Base-by-base conservation (phyloP, 257 asterid species). In the Dorcoceras hygrometricum region DNA sequence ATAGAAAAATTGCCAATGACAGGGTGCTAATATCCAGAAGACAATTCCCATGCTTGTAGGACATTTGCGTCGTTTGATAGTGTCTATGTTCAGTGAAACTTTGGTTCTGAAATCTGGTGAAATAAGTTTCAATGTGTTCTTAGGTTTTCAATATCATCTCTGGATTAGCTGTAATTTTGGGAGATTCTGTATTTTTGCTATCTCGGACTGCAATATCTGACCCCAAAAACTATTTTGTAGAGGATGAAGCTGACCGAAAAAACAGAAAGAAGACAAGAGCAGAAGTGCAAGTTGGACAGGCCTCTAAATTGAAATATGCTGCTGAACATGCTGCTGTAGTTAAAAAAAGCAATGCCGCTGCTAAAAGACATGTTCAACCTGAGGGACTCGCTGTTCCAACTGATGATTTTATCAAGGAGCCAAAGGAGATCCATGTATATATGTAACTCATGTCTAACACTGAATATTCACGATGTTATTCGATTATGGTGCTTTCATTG, bases 161-260 rank as follows among this genome's bases (percentile, higher is more conserved):
- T 54, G 36, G 6, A 22, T 18, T 50, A 36, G 28, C 55, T 64
- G 18, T 58, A 34, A 46, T 27, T 64, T 54, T 43, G 24, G 23
- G 23, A 14, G 46, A 48, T 3, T 59, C 22, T 68, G 39, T 57
- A 26, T 59, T 31, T 61, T 23, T 20, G 55, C 22, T 6, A 6
- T 60, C 26, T 27, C 46, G 12, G 29, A 62, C 22, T 48, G 56
- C 28, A 69, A 72, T 4, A 39, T 64, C 74, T 80, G 65, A 80
- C 67, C 26, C 16, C 46, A 23, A 57, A 61, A 34, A 63, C 64
- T 73, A 46, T 70, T 81, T 39, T 73, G 74, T 72, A 94, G 99
- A 94, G 77, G 95, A 88, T 23, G 97, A 85, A 68, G 89, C 86
- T 76, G 93, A 87, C 24, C 81, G 89, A 55, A 94, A 87, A 74